These are phyloP conservation scores for Polytolypa hystricis DNA, from an alignment of 2,329 filamentous ascomycete species.

Conservation along the genomic window DNA sequence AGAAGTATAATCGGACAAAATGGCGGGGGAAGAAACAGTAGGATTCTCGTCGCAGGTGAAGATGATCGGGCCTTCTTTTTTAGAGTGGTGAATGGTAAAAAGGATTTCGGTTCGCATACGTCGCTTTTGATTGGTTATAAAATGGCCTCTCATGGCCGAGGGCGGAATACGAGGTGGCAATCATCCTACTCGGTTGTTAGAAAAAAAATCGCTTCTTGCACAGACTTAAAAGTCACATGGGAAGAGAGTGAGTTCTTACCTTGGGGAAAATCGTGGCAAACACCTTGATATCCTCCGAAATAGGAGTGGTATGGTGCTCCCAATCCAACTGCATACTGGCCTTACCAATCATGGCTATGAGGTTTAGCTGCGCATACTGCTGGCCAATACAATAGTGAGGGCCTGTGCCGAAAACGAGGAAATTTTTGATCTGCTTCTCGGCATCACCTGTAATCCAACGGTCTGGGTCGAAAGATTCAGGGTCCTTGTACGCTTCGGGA, in stretches of 20 bases:
- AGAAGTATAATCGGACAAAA: too few relatives aligned
- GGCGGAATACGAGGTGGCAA: constrained; percentile 5
- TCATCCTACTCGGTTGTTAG: constrained; percentile 3
- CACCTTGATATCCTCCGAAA: constrained; percentile 91
- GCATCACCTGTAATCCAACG: constrained; percentile 85
- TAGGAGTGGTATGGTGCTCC: constrained; percentile 73
- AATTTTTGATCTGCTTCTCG: constrained; percentile 90
- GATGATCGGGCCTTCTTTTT: too few relatives aligned
- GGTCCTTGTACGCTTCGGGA: constrained; percentile 80
- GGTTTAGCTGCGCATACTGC: constrained; percentile 77
- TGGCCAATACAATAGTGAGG: constrained; percentile 96
- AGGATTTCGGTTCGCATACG: too few relatives aligned
- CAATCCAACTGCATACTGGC: constrained; percentile 79
- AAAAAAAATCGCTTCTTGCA: too few relatives aligned
- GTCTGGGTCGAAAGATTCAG: constrained; percentile 81
- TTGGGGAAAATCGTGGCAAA: constrained; percentile 97
- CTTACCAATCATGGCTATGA: constrained; percentile 84
- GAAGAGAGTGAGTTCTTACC: constrained; percentile 47
- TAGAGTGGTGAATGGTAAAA: too few relatives aligned
- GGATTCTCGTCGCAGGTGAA: too few relatives aligned
- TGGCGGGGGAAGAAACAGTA: too few relatives aligned
- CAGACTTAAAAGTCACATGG: too few relatives aligned
- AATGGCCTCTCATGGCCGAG: constrained; percentile 3
- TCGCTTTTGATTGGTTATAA: too few relatives aligned
- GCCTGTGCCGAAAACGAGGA: constrained; percentile 87